Evolutionary conservation across 805 yeast species (phyloP).

Genomic region (Naumovozyma castellii): DNA sequence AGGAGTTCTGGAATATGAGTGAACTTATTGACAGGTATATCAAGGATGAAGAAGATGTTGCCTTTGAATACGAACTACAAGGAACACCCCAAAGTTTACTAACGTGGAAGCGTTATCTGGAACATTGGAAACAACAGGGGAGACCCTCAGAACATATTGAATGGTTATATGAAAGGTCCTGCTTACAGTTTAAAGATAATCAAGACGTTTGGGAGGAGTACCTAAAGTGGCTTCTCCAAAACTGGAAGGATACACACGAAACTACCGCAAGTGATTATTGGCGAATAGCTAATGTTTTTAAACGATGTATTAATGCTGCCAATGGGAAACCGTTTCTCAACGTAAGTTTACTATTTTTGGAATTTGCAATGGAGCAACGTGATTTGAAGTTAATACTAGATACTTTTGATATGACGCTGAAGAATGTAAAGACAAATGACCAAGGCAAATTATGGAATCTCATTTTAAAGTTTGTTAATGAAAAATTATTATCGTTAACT

Average conservation of each 20-base stretch:
- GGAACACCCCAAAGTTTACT: slow-evolving; percentile 28
- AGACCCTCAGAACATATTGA: slow-evolving; percentile 2
- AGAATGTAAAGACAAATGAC: slow-evolving; percentile 6
- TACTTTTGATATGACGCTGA: slow-evolving; percentile 23
- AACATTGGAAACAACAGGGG: slow-evolving; percentile 24
- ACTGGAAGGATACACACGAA: slow-evolving; percentile 35
- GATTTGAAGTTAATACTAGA: slow-evolving; percentile 24
- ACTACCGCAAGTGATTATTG: slow-evolving; percentile 38
- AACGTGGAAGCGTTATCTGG: slow-evolving; percentile 40
- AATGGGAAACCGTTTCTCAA: slow-evolving; percentile 27
- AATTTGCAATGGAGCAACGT: slow-evolving; percentile 35
- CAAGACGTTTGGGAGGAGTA: slow-evolving; percentile 20
- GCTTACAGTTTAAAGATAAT: slow-evolving; percentile 11
- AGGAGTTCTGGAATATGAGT: neutral
- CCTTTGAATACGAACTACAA: slow-evolving; percentile 39
- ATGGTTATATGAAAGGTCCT: slow-evolving; percentile 34
- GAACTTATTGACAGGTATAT: neutral
- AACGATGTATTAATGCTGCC: slow-evolving; percentile 32
- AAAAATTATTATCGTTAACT: slow-evolving; percentile 10
- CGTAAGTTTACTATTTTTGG: slow-evolving; percentile 47
- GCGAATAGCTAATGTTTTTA: slow-evolving; percentile 37
- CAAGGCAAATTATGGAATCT: slow-evolving; percentile 23
- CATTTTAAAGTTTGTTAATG: slow-evolving; percentile 14
- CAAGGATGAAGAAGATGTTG: slow-evolving; percentile 29
- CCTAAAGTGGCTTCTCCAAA: slow-evolving; percentile 35